Conservation (phyloP, 2,329 filamentous ascomycete species). For the Fusarium euwallaceae region DNA sequence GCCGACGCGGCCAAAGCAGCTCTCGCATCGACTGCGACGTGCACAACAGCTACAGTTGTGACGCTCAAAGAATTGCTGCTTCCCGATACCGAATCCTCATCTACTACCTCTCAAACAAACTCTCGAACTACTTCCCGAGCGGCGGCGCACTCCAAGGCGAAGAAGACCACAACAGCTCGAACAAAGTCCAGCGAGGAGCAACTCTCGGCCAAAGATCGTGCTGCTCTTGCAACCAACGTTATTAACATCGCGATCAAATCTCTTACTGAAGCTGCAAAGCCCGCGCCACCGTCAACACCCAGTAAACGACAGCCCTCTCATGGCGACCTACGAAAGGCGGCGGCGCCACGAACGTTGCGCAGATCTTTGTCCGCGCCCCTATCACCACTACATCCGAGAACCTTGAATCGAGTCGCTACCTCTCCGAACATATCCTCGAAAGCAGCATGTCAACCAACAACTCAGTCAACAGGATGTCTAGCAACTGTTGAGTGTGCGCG, state of each 20-base stretch:
- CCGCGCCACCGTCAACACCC: conserved; percentile 50
- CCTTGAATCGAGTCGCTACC: conserved; percentile 71
- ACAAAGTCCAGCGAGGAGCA: conserved; percentile 42
- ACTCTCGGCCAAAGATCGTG: conserved; percentile 65
- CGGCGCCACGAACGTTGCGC: conserved; percentile 59
- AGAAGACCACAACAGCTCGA: conserved; percentile 30
- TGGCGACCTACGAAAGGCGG: conserved; percentile 51
- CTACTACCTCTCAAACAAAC: conserved; percentile 44
- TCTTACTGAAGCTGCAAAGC: conserved; percentile 75
- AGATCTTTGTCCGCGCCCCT: conserved; percentile 70
- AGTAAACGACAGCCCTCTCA: conserved; percentile 51
- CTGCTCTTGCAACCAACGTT: conserved; percentile 77
- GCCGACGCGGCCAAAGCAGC: conserved; percentile 67
- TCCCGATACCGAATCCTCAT: conserved; percentile 48
- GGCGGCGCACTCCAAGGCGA: conserved; percentile 43
- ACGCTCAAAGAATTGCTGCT: conserved; percentile 62
- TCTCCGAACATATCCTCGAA: conserved; percentile 60
- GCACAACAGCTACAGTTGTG: conserved; percentile 64
- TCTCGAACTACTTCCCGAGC: conserved; percentile 47
- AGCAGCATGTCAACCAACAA: conserved; percentile 45
- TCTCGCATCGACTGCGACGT: conserved; percentile 65
- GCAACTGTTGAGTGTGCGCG: conserved; percentile 78
- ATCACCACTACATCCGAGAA: conserved; percentile 71
- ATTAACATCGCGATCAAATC: conserved; percentile 79
- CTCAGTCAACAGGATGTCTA: conserved; percentile 61